Evolutionary conservation across 2,329 filamentous ascomycete genomes (phyloP).

Genomic region (Penicillium sp.): DNA sequence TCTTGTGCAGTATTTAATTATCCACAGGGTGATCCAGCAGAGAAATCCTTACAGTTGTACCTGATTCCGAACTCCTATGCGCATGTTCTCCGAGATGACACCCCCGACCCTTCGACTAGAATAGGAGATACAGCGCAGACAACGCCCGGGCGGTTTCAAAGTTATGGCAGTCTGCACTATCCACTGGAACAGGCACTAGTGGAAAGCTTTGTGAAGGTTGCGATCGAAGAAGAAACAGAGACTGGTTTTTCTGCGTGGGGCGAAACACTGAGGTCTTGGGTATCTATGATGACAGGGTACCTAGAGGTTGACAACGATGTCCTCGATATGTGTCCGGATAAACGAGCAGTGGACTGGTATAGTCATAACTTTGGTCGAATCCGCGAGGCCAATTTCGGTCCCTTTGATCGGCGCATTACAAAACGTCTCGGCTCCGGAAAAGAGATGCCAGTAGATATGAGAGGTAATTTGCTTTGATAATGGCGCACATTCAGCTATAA

Average conservation of each 20-base stretch:
- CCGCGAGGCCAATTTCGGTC: conserved; percentile 21
- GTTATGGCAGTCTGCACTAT: conserved; percentile 19
- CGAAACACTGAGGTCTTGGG: conserved; percentile 20
- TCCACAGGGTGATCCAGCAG: not conserved
- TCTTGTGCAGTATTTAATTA: not conserved
- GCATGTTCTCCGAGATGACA: not conserved
- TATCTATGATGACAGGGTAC: conserved; percentile 28
- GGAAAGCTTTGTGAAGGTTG: conserved; percentile 26
- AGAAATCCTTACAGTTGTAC: not conserved
- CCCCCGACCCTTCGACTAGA: not conserved
- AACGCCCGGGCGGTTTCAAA: not conserved
- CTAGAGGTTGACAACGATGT: conserved; percentile 27
- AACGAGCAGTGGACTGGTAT: conserved; percentile 27
- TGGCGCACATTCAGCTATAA: not conserved
- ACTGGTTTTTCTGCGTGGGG: conserved; percentile 21
- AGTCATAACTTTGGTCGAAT: conserved; percentile 29
- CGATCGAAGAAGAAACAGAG: conserved; percentile 23
- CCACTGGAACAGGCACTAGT: conserved; percentile 17
- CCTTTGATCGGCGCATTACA: conserved; percentile 21
- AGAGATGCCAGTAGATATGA: not conserved
- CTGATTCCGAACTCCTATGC: not conserved
- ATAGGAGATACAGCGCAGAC: not conserved
- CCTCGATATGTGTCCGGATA: conserved; percentile 27
- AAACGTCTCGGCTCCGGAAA: conserved; percentile 11
- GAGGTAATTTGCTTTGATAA: not conserved